phyloP scores from a whole-genome alignment of 306 rosid genomes.

The Carpinus viminea region DNA sequence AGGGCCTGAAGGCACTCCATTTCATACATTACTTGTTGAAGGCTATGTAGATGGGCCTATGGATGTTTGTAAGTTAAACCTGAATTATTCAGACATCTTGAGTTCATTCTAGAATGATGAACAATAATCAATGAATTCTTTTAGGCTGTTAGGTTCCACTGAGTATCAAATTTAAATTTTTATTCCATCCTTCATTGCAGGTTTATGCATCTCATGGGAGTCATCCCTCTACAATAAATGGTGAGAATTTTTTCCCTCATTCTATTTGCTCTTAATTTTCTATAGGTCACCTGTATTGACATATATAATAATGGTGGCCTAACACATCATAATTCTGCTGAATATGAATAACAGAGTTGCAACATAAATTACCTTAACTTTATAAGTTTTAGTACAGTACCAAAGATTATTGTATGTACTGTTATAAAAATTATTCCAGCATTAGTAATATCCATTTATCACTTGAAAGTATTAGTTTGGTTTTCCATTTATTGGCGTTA shows the following conservation, averaged over 20 bases:
- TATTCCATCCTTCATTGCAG: conserved; percentile 48
- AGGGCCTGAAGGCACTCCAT: conserved; percentile 85
- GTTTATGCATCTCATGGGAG: conserved; percentile 87
- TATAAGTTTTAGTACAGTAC: too few relatives aligned
- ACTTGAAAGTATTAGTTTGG: not conserved
- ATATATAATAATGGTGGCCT: not conserved
- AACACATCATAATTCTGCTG: not conserved
- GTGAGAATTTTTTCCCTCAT: conserved; percentile 46
- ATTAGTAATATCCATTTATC: not conserved
- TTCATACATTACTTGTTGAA: conserved; percentile 83
- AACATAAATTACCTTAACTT: not conserved
- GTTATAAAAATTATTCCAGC: too few relatives aligned
- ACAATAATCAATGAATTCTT: conserved; percentile 8
- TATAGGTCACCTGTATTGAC: too few relatives aligned
- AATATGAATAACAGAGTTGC: not conserved
- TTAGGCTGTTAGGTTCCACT: not conserved
- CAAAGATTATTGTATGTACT: too few relatives aligned
- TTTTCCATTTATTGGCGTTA: not conserved
- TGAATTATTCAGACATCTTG: conserved; percentile 9
- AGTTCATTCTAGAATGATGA: conserved; percentile 5
- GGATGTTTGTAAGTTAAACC: conserved; percentile 72
- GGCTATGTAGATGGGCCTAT: conserved; percentile 89
- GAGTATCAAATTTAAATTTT: not conserved
- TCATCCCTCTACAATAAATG: conserved; percentile 74
- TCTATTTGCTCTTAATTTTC: conserved; percentile 1